phyloP scores from a whole-genome alignment of 2,329 filamentous ascomycete species.

The Cladophialophora exuberans region DNA sequence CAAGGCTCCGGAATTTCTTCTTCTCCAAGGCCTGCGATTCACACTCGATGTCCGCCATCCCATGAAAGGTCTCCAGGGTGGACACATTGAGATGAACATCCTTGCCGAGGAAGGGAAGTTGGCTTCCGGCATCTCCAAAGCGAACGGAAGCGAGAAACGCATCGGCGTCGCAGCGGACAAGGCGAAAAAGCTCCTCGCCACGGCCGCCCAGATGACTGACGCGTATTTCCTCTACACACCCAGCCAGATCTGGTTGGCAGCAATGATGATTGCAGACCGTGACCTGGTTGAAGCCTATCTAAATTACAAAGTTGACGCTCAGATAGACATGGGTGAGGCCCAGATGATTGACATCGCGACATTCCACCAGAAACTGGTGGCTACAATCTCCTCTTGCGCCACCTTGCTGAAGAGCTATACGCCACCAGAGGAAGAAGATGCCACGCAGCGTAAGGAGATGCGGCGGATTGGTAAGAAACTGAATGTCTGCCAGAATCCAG shows the following conservation, averaged over 20 bases:
- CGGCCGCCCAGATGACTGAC: constrained; percentile 83
- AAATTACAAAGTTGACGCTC: constrained; percentile 45
- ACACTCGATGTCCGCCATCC: constrained; percentile 93
- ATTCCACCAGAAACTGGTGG: constrained; percentile 36
- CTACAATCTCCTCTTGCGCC: constrained; percentile 44
- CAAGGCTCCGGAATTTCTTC: constrained; percentile 85
- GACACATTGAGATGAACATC: constrained; percentile 75
- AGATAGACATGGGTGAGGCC: background rate
- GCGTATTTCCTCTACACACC: constrained; percentile 97
- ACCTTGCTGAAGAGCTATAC: constrained; percentile 45
- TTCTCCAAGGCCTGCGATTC: constrained; percentile 90
- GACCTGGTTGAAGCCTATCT: constrained; percentile 50
- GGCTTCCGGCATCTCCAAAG: constrained; percentile 30
- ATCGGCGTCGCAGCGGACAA: constrained; percentile 69
- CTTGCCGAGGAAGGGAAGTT: constrained; percentile 59
- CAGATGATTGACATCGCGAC: background rate
- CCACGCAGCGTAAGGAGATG: constrained; percentile 46
- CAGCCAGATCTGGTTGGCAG: constrained; percentile 87
- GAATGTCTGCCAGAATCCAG: constrained; percentile 53
- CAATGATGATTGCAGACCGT: constrained; percentile 73
- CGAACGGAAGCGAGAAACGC: constrained; percentile 41
- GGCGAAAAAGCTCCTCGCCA: constrained; percentile 74
- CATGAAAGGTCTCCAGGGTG: constrained; percentile 83
- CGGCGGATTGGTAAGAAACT: constrained; percentile 54
- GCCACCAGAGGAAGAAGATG: constrained; percentile 40